phyloP scores from a whole-genome alignment of 257 asterid species.

The Galeopsis tetrahit region DNA sequence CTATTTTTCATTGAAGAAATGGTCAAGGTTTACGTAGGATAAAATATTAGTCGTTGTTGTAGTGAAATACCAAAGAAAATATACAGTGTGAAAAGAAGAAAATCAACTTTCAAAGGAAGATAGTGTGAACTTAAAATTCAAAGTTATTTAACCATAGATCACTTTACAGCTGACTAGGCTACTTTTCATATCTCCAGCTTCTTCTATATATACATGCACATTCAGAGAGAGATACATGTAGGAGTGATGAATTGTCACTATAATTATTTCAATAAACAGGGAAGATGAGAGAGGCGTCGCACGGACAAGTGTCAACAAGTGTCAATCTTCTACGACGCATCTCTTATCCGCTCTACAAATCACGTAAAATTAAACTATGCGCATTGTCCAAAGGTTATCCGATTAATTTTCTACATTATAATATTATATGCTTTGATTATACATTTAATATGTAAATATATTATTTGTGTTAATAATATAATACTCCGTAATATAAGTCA shows the following conservation, averaged over 20 bases:
- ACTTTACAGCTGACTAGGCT: not conserved
- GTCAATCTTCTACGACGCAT: slow-evolving; percentile 19
- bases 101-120: slow-evolving; percentile 22
- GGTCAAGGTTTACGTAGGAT: not conserved
- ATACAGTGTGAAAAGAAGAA: not conserved
- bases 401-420: too few relatives aligned
- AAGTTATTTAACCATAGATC: not conserved
- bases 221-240: not conserved
- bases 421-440: not conserved
- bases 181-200: not conserved
- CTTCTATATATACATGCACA: not conserved
- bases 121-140: slow-evolving; percentile 10
- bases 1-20: too few relatives aligned
- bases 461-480: too few relatives aligned
- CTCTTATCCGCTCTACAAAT: not conserved
- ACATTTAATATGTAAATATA: not conserved
- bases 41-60: not conserved
- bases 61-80: not conserved
- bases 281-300: slow-evolving; percentile 38
- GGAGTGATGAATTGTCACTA: not conserved
- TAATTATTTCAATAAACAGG: not conserved
- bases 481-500: too few relatives aligned
- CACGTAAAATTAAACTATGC: not conserved
- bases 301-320: slow-evolving; percentile 36
- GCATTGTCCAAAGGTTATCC: not conserved